Evolutionary conservation across 495 filamentous ascomycete species (phyloP), one percentile per base, ranked within the genome.

Genomic region (Neohortaea acidophila): DNA sequence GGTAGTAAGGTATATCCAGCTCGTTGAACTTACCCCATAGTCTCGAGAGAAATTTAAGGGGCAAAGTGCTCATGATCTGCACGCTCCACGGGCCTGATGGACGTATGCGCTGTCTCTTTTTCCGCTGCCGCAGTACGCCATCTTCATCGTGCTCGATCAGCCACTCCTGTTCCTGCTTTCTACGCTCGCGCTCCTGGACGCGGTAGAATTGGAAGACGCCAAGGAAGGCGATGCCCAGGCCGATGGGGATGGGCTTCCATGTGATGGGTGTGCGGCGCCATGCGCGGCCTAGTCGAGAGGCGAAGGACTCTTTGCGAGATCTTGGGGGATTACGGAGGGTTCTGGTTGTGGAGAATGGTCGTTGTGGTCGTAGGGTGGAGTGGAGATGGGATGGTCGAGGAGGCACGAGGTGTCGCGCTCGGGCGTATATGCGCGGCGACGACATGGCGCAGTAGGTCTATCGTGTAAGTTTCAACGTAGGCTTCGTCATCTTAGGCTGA

Each of bases 1-100:
- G 68, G 56, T 82, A 84, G 61, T 85, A 84, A 0, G 89, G 89
- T 29, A 99, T 81, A 28, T 76, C 70, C 21, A 93, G 62, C 56
- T 94, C 89, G 59, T 99, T 99, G 66, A 96, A 94, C 27, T 67
- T 75, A 30, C 89, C 89, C 89, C 89, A 99, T 44, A 92, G 49
- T 19, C 91, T 73, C 8, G 85, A 94, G 38, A 96, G 67, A 25
- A 83, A 86, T 59, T 99, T 99, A 41, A 99, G 62, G 17, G 89
- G 89, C 33, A 99, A 63, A 0, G 87, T 96, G 12, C 84, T 91
- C 79, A 99, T 93, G 50, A 96, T 70, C 55, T 92, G 84, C 17
- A 99, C 81, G 53, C 91, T 82, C 81, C 89, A 97, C 55, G 89
- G 82, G 13, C 89, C 89, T 41, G 79, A 81, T 8, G 82, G 86